Evolutionary conservation across 1,284 basidiomycete genomes (phyloP).

Genomic region (Peniophora sp.): DNA sequence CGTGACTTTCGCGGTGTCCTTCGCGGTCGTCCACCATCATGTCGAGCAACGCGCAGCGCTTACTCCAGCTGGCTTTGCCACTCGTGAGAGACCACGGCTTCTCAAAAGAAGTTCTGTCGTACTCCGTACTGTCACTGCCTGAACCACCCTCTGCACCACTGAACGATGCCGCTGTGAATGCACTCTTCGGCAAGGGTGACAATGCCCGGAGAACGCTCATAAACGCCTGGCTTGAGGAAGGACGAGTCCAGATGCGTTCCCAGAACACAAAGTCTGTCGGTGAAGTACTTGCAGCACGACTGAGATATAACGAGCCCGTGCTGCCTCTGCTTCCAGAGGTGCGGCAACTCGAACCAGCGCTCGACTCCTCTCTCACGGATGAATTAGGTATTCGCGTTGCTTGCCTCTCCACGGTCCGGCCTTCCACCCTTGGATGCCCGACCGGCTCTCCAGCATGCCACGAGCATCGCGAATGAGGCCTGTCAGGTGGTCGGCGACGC

Average conservation of each 20-base stretch:
- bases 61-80: conserved; percentile 55
- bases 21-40: not conserved
- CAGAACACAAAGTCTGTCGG: conserved; percentile 26
- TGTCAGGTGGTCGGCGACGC: conserved; percentile 46
- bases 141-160: conserved; percentile 49
- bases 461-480: conserved; percentile 57
- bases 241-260: conserved; percentile 42
- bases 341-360: not conserved
- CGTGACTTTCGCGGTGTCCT: not conserved
- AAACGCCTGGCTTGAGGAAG: conserved; percentile 62
- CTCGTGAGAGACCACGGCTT: conserved; percentile 62
- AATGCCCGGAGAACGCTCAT: conserved; percentile 57
- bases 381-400: conserved; percentile 62
- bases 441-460: conserved; percentile 51
- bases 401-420: conserved; percentile 40
- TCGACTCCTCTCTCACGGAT: too few relatives aligned
- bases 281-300: conserved; percentile 41
- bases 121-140: conserved; percentile 49
- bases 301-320: conserved; percentile 59
- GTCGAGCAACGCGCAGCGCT: conserved; percentile 13
- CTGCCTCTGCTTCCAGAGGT: conserved; percentile 60
- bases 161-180: conserved; percentile 58
- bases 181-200: conserved; percentile 66
- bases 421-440: conserved; percentile 47
- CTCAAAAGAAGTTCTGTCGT: conserved; percentile 59